phyloP scores from a whole-genome alignment of 345 rosid genomes.

The Aquilaria malaccensis region DNA sequence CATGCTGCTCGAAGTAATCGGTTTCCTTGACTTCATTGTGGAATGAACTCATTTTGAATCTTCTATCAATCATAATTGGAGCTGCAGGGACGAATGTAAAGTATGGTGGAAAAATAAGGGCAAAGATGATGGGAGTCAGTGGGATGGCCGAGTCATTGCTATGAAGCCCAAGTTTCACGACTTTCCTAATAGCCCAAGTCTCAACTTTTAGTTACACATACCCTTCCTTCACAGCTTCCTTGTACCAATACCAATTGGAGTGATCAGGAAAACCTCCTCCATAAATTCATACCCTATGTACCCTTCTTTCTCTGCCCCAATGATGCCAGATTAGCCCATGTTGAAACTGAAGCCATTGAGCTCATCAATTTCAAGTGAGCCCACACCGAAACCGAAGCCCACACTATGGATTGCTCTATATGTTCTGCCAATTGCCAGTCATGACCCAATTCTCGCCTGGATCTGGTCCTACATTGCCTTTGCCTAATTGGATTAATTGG shows the following conservation, averaged over 20 bases:
- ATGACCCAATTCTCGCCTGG: no score
- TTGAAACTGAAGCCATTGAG: no score
- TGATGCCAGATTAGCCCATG: no score
- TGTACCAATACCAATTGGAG: constrained; percentile 68
- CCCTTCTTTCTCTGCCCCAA: no score
- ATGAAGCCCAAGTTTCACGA: constrained; percentile 64
- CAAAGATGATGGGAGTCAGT: constrained; percentile 88
- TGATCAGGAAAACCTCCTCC: constrained; percentile 24
- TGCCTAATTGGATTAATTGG: no score
- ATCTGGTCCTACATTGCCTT: no score
- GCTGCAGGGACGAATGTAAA: constrained; percentile 76
- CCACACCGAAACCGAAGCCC: no score
- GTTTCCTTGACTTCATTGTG: constrained; percentile 89
- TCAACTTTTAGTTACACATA: neutral
- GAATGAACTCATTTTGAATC: constrained; percentile 89
- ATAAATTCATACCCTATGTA: no score
- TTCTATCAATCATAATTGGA: constrained; percentile 74
- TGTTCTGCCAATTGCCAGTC: no score
- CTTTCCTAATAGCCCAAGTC: constrained; percentile 81
- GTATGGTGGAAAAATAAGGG: constrained; percentile 95
- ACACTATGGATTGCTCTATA: no score
- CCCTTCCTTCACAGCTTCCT: constrained; percentile 54
- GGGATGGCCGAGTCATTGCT: constrained; percentile 71
- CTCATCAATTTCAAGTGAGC: no score
- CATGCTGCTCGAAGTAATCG: constrained; percentile 74